Evolutionary conservation across 331 rosid genomes (phyloP).

Genomic region (Spiraea crenata): DNA sequence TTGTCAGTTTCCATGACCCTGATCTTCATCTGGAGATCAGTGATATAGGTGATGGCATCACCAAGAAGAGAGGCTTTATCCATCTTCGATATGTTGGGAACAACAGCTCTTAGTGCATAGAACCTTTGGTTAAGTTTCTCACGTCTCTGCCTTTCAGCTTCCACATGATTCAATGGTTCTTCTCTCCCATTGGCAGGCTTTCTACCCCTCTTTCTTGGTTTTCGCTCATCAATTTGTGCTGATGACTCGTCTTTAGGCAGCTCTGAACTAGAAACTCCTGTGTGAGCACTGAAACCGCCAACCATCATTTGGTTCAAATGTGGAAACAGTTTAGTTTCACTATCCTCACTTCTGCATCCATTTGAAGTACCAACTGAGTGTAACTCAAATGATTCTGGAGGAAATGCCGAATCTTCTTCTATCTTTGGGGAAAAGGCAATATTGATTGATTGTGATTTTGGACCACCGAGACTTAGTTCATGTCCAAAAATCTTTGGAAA

Average conservation of each 20-base stretch:
- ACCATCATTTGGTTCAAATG: slow-evolving; percentile 51
- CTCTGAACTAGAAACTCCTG: slow-evolving; percentile 54
- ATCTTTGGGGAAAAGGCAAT: slow-evolving; percentile 80
- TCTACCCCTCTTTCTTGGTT: slow-evolving; percentile 92
- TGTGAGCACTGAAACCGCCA: slow-evolving; percentile 63
- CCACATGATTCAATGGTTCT: slow-evolving; percentile 92
- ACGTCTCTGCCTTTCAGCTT: slow-evolving; percentile 91
- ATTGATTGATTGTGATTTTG: slow-evolving; percentile 66
- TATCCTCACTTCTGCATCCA: slow-evolving; percentile 54
- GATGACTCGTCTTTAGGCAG: slow-evolving; percentile 67
- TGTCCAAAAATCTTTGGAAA: slow-evolving; percentile 86
- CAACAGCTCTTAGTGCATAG: slow-evolving; percentile 89
- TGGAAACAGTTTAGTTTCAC: slow-evolving; percentile 62
- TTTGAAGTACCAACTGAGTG: slow-evolving; percentile 64
- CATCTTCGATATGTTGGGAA: slow-evolving; percentile 92
- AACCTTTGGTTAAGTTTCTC: slow-evolving; percentile 97
- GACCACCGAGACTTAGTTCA: slow-evolving; percentile 73
- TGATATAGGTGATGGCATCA: slow-evolving; percentile 83
- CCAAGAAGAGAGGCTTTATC: slow-evolving; percentile 97
- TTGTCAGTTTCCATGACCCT: slow-evolving; percentile 82
- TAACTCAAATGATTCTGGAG: slow-evolving; percentile 65
- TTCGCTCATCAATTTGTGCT: slow-evolving; percentile 68
- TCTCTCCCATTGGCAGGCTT: slow-evolving; percentile 98
- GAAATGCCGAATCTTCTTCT: slow-evolving; percentile 68
- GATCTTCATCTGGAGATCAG: slow-evolving; percentile 86